Evolutionary conservation across 169 alveolate species (phyloP).

Genomic region (Cryptosporidium ryanae): DNA sequence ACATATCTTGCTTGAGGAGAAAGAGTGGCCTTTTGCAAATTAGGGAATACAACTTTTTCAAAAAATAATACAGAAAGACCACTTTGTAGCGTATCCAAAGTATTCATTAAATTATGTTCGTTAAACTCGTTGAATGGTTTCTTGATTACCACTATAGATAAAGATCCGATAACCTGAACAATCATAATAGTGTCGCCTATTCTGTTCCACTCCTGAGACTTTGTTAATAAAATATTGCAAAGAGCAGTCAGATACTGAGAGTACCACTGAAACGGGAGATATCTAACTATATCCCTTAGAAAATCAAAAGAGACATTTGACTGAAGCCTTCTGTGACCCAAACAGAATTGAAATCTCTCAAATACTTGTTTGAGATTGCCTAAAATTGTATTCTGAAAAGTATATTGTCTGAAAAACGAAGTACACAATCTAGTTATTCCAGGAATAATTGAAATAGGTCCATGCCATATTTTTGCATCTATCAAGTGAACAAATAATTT

Average conservation of each 20-base stretch:
- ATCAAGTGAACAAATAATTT: conserved; percentile 52
- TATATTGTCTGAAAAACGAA: conserved; percentile 82
- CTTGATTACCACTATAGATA: conserved; percentile 32
- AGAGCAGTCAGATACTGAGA: conserved; percentile 81
- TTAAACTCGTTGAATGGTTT: conserved; percentile 26
- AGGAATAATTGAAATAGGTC: conserved; percentile 76
- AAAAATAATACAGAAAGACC: conserved; percentile 48
- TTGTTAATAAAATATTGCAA: conserved; percentile 81
- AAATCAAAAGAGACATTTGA: conserved; percentile 82
- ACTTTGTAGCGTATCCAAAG: conserved; percentile 37
- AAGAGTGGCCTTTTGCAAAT: conserved; percentile 43
- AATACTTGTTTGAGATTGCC: conserved; percentile 82
- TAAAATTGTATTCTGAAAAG: conserved; percentile 80
- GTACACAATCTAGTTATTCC: conserved; percentile 83
- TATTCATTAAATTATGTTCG: conserved; percentile 16
- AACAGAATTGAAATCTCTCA: conserved; percentile 85
- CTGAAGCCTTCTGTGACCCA: conserved; percentile 83
- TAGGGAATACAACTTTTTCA: conserved; percentile 65
- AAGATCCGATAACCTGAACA: conserved; percentile 47
- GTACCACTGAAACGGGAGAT: conserved; percentile 82
- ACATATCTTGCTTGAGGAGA: conserved; percentile 57
- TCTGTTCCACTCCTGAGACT: conserved; percentile 70
- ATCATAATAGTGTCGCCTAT: conserved; percentile 37
- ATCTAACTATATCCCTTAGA: conserved; percentile 81
- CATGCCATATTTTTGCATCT: conserved; percentile 62